Conservation (phyloP, 768 basidiomycete species). For the Xerocomellus dryophilus region DNA sequence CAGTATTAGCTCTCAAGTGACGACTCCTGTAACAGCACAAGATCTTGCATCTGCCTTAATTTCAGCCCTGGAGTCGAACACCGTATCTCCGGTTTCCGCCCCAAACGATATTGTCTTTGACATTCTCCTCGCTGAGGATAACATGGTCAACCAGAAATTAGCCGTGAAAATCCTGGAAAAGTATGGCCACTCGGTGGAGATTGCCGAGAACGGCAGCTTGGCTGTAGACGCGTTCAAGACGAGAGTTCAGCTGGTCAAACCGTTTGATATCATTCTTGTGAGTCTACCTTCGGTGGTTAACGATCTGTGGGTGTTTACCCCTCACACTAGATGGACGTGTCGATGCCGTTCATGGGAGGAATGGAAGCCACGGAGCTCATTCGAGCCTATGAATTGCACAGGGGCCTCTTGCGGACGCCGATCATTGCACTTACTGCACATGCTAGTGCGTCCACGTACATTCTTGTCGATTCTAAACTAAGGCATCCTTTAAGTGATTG, state of each 20-base stretch:
- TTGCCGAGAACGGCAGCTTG: conserved; percentile 94
- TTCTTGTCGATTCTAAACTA: conserved; percentile 3
- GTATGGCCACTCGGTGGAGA: conserved; percentile 92
- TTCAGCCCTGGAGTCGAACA: conserved; percentile 92
- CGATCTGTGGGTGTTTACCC: conserved; percentile 1
- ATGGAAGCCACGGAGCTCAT: conserved; percentile 97
- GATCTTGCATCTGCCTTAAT: conserved; percentile 91
- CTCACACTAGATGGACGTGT: conserved; percentile 85
- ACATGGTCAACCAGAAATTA: conserved; percentile 91
- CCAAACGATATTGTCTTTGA: conserved; percentile 86
- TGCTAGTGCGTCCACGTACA: conserved; percentile 68
- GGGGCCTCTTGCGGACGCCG: conserved; percentile 69
- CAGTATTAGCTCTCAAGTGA: conserved; percentile 92
- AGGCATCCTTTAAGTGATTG: conserved; percentile 63
- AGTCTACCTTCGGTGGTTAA: conserved; percentile 29
- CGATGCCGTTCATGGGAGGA: conserved; percentile 98
- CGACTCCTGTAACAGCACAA: conserved; percentile 82
- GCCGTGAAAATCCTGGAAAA: conserved; percentile 96
- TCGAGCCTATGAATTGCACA: conserved; percentile 75
- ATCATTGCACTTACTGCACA: conserved; percentile 98
- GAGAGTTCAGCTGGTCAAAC: conserved; percentile 62
- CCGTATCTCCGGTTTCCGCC: conserved; percentile 81
- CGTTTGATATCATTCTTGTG: conserved; percentile 91
- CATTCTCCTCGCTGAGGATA: conserved; percentile 96
- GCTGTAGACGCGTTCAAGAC: conserved; percentile 91